Base-by-base conservation (phyloP, 1,284 basidiomycete species). In the Pseudozyma pruni region DNA sequence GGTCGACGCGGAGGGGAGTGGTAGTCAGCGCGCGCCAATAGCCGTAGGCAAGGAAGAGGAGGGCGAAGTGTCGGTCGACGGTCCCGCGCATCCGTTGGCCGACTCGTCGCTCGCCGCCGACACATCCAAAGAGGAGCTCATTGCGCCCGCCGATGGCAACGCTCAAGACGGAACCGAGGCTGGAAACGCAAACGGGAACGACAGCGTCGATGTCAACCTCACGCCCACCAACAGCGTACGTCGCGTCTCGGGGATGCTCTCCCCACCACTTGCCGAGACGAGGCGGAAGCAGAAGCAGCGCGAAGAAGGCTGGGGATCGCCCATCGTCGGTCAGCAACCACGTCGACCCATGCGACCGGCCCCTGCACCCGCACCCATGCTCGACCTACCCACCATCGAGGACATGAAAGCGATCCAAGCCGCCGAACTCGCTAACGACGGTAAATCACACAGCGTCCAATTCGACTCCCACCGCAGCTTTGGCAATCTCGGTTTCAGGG, bases 311-410 rank as follows among this genome's bases (percentile, higher is more conserved):
- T 66, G 64, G 62, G 58, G 61, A 22, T 64, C 64, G 41, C 59
- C 60, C 8, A 54, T 53, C 50, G 47, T 48, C 32, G 43, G 44
- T 29, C 35, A 29, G n/a, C 62, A 59, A 38, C 44, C 27, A 2
- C 61, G 55, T 44, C 49, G 50, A 23, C 56, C 66, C 16, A 38
- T 50, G 2, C 53, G 59, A 20, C 61, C 66, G 2, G 56, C 73
- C 10, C 77, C 77, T 10, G 75, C 72, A 11, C 76, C 79, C 2
- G 67, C 70, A 29, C 56, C 66, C 10, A 51, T 70, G 35, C 47
- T 78, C 32, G 79, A 81, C 55, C 57, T 81, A 22, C 80, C 80
- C 5, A 81, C 80, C 1, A 72, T 81, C 31, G 80, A 79, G 23
- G 80, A 81, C 25, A 76, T 81, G 33, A 73, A 77, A 20, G 78